Conservation (phyloP, 2,329 filamentous ascomycete genomes). For the Hymenoscyphus fructigenus region DNA sequence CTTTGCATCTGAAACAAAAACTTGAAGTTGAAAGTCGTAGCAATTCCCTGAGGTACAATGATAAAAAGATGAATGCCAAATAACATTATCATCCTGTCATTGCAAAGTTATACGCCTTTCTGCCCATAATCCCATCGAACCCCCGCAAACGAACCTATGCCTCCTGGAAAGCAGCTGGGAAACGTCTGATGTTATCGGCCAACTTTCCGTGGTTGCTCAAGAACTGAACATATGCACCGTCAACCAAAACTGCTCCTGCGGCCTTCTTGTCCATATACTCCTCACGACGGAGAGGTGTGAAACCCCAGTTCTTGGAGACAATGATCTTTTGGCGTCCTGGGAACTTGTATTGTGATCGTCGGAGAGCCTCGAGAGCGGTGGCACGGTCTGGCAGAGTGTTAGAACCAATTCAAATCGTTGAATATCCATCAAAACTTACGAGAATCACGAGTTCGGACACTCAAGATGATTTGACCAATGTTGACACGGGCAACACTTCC, state of each 20-base stretch:
- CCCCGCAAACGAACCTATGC: conserved; percentile 28
- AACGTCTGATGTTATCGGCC: conserved; percentile 84
- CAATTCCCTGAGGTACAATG: conserved; percentile 35
- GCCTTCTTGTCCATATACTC: conserved; percentile 97
- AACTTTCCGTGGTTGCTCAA: conserved; percentile 89
- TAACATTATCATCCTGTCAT: conserved; percentile 31
- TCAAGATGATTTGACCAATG: conserved; percentile 99
- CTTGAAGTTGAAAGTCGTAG: conserved; percentile 25
- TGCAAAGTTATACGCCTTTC: conserved; percentile 33
- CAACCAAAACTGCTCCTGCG: conserved; percentile 89
- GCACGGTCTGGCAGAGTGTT: conserved; percentile 65
- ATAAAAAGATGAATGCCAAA: conserved; percentile 25
- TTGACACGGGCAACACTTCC: conserved; percentile 99
- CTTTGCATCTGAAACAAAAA: neutral
- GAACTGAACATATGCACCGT: conserved; percentile 99
- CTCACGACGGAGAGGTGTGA: conserved; percentile 96
- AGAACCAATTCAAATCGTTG: conserved; percentile 20
- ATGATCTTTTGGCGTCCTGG: conserved; percentile 99
- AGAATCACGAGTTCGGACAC: conserved; percentile 92
- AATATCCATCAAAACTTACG: conserved; percentile 53
- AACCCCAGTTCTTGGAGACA: conserved; percentile 99
- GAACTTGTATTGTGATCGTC: conserved; percentile 99
- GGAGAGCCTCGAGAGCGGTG: conserved; percentile 95
- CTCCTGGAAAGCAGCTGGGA: conserved; percentile 82
- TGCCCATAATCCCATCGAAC: conserved; percentile 19